Percentiles rank a stretch among this genome's conserved stretches.
These are phyloP conservation scores for Eucommia ulmoides DNA, from an alignment of 257 asterid genomes.

Conservation along the genomic window DNA sequence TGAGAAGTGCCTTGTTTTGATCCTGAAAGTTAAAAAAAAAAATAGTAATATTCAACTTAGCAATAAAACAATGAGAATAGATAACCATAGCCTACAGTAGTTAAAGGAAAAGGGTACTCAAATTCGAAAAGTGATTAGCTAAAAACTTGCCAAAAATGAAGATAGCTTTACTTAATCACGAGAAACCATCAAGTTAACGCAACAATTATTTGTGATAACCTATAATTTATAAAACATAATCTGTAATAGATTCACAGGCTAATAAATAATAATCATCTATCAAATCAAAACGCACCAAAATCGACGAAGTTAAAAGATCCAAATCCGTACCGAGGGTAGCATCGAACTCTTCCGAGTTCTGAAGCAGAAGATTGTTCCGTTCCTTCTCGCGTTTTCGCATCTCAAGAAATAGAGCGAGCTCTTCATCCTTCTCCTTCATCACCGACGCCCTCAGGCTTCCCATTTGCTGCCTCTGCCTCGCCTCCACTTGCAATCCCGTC, in stretches of 20 bases:
- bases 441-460: conserved; percentile 47
- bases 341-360: conserved; percentile 71
- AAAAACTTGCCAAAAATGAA: background rate
- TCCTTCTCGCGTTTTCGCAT: conserved; percentile 86
- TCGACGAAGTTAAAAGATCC: background rate
- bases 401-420: conserved; percentile 79
- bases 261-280: background rate
- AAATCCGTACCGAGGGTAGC: conserved; percentile 50
- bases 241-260: background rate
- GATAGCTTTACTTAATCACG: background rate
- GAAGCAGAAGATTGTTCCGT: conserved; percentile 52
- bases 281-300: background rate
- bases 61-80: background rate
- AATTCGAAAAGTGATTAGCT: background rate
- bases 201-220: background rate
- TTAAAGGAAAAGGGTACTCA: background rate
- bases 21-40: conserved; percentile 37
- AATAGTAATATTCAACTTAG: background rate
- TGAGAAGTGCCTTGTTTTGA: conserved; percentile 48
- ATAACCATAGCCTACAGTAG: no score
- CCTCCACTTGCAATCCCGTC: conserved; percentile 9
- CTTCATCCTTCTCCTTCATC: conserved; percentile 72
- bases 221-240: background rate
- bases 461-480: conserved; percentile 38
- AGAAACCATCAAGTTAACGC: background rate